Conservation (phyloP, 495 filamentous ascomycete species). For the Pseudevernia furfuracea region DNA sequence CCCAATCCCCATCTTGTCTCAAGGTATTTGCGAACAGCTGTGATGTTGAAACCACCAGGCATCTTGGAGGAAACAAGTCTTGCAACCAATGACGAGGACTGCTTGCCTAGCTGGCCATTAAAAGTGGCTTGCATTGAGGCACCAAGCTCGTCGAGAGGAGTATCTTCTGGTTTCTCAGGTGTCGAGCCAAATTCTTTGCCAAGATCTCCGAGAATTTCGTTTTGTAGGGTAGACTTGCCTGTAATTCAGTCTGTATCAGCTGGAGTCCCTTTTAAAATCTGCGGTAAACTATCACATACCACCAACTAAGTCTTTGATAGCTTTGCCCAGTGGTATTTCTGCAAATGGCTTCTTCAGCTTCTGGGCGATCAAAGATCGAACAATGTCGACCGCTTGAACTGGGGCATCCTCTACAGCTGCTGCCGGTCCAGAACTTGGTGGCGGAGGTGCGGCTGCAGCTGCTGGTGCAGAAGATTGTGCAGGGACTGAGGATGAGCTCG, state of each 20-base stretch:
- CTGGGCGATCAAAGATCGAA: conserved; percentile 89
- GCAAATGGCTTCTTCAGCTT: conserved; percentile 90
- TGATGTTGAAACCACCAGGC: conserved; percentile 99
- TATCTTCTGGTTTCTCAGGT: conserved; percentile 97
- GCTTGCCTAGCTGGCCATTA: conserved; percentile 95
- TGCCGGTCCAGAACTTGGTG: conserved; percentile 78
- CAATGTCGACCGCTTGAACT: conserved; percentile 79
- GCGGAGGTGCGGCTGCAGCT: conserved; percentile 45
- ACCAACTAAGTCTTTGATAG: conserved; percentile 97
- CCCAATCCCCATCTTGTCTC: conserved; percentile 90
- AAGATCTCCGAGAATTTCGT: conserved; percentile 90
- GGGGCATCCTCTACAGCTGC: conserved; percentile 79
- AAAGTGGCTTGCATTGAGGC: conserved; percentile 96
- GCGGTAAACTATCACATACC: conserved; percentile 53
- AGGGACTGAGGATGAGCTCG: conserved; percentile 34
- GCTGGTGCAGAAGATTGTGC: conserved; percentile 43
- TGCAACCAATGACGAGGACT: conserved; percentile 87
- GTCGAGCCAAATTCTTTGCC: conserved; percentile 98
- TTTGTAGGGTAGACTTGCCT: conserved; percentile 97
- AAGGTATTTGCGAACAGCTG: conserved; percentile 83
- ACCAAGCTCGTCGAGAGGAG: conserved; percentile 88
- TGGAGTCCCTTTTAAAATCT: neutral
- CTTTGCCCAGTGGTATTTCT: conserved; percentile 90
- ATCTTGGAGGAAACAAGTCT: conserved; percentile 97
- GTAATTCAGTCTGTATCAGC: conserved; percentile 22